phyloP scores from a whole-genome alignment of 306 rosid genomes.

The Quercus mongolica region DNA sequence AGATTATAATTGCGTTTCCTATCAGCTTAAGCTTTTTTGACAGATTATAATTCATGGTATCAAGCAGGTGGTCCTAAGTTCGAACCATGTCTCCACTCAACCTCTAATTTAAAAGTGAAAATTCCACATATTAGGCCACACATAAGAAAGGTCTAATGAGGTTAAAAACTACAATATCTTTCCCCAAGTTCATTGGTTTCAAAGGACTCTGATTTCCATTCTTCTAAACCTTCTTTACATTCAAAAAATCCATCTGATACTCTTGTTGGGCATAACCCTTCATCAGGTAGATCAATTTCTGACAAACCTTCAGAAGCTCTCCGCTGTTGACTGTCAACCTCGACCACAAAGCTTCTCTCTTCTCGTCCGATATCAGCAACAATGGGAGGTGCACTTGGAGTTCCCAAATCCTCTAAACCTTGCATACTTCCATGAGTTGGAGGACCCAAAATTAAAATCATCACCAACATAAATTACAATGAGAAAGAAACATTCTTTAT shows the following conservation, averaged over 20 bases:
- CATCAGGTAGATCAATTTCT: slow-evolving; percentile 29
- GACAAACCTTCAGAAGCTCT: slow-evolving; percentile 29
- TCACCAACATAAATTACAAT: neutral
- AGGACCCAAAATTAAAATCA: slow-evolving; percentile 39
- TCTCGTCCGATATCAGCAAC: slow-evolving; percentile 30
- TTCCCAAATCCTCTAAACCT: slow-evolving; percentile 62
- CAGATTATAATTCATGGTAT: too few relatives aligned
- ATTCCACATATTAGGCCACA: too few relatives aligned
- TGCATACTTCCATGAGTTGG: slow-evolving; percentile 32
- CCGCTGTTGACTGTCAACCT: slow-evolving; percentile 27
- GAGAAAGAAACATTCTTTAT: neutral
- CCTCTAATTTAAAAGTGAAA: too few relatives aligned
- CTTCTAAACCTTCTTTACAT: slow-evolving; percentile 39
- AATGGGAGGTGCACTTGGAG: slow-evolving; percentile 99
- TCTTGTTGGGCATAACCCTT: slow-evolving; percentile 37
- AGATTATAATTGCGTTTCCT: too few relatives aligned
- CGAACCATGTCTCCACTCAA: too few relatives aligned
- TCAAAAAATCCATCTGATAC: slow-evolving; percentile 44
- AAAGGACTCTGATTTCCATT: slow-evolving; percentile 27
- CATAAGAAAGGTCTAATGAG: neutral
- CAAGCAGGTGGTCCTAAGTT: too few relatives aligned
- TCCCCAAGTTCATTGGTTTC: slow-evolving; percentile 35
- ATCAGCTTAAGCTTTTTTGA: too few relatives aligned
- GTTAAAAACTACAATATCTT: slow-evolving; percentile 38
- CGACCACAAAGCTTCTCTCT: slow-evolving; percentile 23